Evolutionary conservation across 2,329 filamentous ascomycete genomes (phyloP).

Genomic region (Thielaviopsis punctulata): DNA sequence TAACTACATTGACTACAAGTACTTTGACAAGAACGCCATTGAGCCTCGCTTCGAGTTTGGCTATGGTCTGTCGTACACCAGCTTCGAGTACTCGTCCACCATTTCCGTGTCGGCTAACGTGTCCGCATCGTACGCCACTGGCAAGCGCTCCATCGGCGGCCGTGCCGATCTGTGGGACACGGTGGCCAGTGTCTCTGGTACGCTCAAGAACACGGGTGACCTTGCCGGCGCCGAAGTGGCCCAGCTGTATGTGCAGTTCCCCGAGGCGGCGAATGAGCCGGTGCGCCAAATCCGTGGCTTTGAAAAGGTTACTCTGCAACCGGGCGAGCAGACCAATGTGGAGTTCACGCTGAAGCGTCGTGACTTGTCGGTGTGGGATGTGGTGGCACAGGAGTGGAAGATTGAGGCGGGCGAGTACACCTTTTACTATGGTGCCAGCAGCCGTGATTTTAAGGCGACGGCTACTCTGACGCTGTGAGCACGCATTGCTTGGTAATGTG

Average conservation of each 20-base stretch:
- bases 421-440: constrained; percentile 30
- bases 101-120: constrained; percentile 22
- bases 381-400: constrained; percentile 41
- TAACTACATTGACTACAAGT: constrained; percentile 35
- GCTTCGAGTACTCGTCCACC: constrained; percentile 29
- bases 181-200: constrained; percentile 29
- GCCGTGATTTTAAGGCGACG: constrained; percentile 21
- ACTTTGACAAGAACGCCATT: constrained; percentile 32
- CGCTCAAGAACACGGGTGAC: constrained; percentile 33
- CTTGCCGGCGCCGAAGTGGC: constrained; percentile 31
- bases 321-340: constrained; percentile 27
- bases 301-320: constrained; percentile 36
- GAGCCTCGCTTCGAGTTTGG: constrained; percentile 37
- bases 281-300: constrained; percentile 46
- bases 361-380: constrained; percentile 51
- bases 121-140: constrained; percentile 18
- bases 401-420: constrained; percentile 28
- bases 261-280: constrained; percentile 33
- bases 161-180: constrained; percentile 35
- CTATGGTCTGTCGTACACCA: constrained; percentile 38
- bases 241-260: constrained; percentile 37
- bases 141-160: constrained; percentile 27
- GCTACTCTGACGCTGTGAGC: constrained; percentile 2
- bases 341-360: constrained; percentile 39
- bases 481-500: neutral